phyloP scores from a whole-genome alignment of 2,329 filamentous ascomycete species.

The Nemania sp. region DNA sequence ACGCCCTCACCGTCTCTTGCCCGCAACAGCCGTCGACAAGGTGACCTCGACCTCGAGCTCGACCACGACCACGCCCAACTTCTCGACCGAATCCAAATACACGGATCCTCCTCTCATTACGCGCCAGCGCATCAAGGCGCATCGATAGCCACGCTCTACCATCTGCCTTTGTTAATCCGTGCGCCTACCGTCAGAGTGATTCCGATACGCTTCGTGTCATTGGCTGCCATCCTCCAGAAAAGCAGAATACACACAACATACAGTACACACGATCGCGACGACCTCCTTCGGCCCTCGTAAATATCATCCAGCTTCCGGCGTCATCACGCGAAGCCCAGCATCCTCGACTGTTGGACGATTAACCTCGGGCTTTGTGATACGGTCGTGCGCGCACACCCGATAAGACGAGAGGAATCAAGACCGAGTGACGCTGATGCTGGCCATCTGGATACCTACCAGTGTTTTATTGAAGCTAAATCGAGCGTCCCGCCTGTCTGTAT shows the following conservation, averaged over 20 bases:
- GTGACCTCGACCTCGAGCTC: slow-evolving; percentile 14
- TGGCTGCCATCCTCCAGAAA: background rate
- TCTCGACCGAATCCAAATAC: slow-evolving; percentile 19
- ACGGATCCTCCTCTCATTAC: slow-evolving; percentile 3
- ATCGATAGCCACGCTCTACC: slow-evolving; percentile 25
- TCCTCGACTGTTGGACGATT: slow-evolving; percentile 8
- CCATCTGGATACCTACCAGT: slow-evolving; percentile 7
- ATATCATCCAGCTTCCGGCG: background rate
- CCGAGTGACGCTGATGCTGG: slow-evolving; percentile 21
- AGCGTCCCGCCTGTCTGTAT: slow-evolving; percentile 7
- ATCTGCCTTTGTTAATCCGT: slow-evolving; percentile 3
- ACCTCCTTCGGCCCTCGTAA: slow-evolving; percentile 5
- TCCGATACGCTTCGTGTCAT: slow-evolving; percentile 25
- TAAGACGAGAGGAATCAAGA: slow-evolving; percentile 12
- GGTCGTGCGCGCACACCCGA: slow-evolving; percentile 15
- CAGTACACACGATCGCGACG: slow-evolving; percentile 21
- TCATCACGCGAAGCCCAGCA: slow-evolving; percentile 5
- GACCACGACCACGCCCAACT: slow-evolving; percentile 12
- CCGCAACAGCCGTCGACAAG: slow-evolving; percentile 24
- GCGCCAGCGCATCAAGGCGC: slow-evolving; percentile 13
- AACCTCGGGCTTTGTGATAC: slow-evolving; percentile 13
- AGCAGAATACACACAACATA: slow-evolving; percentile 8
- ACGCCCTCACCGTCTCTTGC: slow-evolving; percentile 19
- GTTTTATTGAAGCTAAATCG: slow-evolving; percentile 10
- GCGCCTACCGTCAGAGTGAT: slow-evolving; percentile 19